A percentile compares a stretch with the other conserved stretches of the same genome.
Evolutionary conservation across 2,329 filamentous ascomycete genomes (phyloP).

Genomic region (Paraphoma chrysanthemicola): DNA sequence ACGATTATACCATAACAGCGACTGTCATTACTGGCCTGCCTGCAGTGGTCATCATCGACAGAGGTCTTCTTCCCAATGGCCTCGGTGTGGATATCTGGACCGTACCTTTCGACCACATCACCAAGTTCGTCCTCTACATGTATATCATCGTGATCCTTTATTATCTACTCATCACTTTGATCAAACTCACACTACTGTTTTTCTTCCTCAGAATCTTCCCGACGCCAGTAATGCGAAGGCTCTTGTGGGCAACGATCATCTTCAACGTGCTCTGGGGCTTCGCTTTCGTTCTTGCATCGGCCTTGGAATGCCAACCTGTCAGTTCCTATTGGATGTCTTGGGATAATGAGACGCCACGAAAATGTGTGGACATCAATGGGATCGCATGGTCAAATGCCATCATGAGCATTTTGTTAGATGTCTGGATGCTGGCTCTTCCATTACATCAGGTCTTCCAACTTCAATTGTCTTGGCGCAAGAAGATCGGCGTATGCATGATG

Average conservation of each 20-base stretch:
- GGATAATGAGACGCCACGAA: conserved; percentile 18
- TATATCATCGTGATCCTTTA: conserved; percentile 40
- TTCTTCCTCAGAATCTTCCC: conserved; percentile 37
- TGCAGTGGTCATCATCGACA: conserved; percentile 13
- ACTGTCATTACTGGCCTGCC: background rate
- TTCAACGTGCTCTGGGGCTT: conserved; percentile 28
- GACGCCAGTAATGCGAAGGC: conserved; percentile 6
- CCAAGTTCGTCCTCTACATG: conserved; percentile 44
- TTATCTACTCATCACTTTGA: conserved; percentile 27
- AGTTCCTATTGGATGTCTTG: conserved; percentile 37
- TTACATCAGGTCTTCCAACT: conserved; percentile 35
- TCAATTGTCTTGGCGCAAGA: conserved; percentile 39
- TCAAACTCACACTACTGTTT: conserved; percentile 34
- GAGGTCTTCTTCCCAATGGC: conserved; percentile 34
- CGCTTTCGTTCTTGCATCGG: conserved; percentile 15
- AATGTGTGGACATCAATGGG: conserved; percentile 42
- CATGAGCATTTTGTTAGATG: conserved; percentile 31
- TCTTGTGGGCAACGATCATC: conserved; percentile 17
- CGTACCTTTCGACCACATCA: conserved; percentile 49
- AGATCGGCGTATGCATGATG: conserved; percentile 42
- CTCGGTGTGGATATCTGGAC: conserved; percentile 60
- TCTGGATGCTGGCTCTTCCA: conserved; percentile 35
- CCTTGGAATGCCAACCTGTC: conserved; percentile 41
- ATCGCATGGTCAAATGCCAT: conserved; percentile 38
- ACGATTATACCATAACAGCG: conserved; percentile 36